phyloP scores from a whole-genome alignment of 2,329 filamentous ascomycete species.

The Cercospora sesami region DNA sequence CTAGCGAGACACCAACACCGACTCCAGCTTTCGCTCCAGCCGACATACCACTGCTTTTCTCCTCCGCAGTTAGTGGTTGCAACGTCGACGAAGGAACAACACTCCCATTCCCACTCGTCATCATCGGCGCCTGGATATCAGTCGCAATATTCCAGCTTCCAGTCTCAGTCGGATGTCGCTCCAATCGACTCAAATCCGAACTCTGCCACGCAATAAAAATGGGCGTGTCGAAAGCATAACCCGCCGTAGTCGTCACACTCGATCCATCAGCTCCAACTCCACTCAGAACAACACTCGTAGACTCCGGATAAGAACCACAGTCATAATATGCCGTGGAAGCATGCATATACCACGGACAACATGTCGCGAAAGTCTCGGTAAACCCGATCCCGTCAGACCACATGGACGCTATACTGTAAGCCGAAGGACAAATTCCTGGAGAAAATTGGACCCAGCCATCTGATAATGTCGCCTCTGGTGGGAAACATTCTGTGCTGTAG shows the following conservation, averaged over 20 bases:
- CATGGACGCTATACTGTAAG: slow-evolving; percentile 14
- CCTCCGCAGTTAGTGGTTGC: neutral
- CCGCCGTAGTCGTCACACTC: slow-evolving; percentile 3
- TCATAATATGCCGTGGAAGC: slow-evolving; percentile 19
- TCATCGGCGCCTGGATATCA: neutral
- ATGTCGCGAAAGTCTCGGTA: slow-evolving; percentile 9
- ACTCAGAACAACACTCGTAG: slow-evolving; percentile 12
- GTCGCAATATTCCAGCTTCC: slow-evolving; percentile 14
- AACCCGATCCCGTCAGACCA: slow-evolving; percentile 12
- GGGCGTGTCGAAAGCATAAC: slow-evolving; percentile 17
- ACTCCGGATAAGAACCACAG: slow-evolving; percentile 17
- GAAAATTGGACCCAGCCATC: slow-evolving; percentile 21
- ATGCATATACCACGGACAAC: slow-evolving; percentile 24
- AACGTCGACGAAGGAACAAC: neutral
- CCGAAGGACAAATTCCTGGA: slow-evolving; percentile 15
- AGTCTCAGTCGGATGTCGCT: slow-evolving; percentile 7
- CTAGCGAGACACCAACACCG: slow-evolving; percentile 14
- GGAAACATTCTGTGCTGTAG: slow-evolving; percentile 20
- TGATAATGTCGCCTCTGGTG: slow-evolving; percentile 15
- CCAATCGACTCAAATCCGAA: slow-evolving; percentile 11
- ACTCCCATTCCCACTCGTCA: neutral
- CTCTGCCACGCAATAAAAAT: slow-evolving; percentile 19
- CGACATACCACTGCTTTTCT: neutral
- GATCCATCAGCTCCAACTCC: slow-evolving; percentile 1
- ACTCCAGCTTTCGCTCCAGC: slow-evolving; percentile 17